These are phyloP conservation scores for Penicillium argentinense DNA, from an alignment of 495 filamentous ascomycete species.

Conservation along the genomic window DNA sequence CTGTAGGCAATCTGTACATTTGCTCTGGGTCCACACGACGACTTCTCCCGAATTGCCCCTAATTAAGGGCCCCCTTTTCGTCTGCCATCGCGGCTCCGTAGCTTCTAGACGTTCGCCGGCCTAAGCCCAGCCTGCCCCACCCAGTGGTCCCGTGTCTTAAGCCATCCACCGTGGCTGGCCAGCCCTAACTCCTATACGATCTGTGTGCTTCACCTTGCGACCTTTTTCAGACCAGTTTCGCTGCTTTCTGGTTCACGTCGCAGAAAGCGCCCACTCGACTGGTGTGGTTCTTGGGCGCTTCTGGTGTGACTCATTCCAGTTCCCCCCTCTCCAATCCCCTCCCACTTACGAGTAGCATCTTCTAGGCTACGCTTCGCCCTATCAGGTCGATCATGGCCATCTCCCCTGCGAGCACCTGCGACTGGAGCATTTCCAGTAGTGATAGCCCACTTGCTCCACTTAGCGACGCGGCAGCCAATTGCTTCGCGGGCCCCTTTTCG, in stretches of 20 bases:
- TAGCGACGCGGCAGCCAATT: slow-evolving; percentile 9
- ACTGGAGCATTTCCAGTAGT: slow-evolving; percentile 29
- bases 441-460: slow-evolving; percentile 27
- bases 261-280: too few species aligned
- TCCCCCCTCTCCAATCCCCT: too few species aligned
- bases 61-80: slow-evolving; percentile 21
- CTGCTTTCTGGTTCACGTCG: too few species aligned
- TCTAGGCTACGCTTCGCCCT: too few species aligned
- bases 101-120: slow-evolving; percentile 9
- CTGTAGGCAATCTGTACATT: too few species aligned
- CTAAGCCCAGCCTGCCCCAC: slow-evolving; percentile 17
- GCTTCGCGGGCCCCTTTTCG: slow-evolving; percentile 22
- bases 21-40: too few species aligned
- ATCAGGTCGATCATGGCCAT: slow-evolving; percentile 6
- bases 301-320: too few species aligned
- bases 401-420: slow-evolving; percentile 8
- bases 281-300: too few species aligned
- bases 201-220: slow-evolving; percentile 6
- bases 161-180: slow-evolving; percentile 14
- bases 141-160: slow-evolving; percentile 25
- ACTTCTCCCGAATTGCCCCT: slow-evolving; percentile 26
- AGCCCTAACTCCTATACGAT: slow-evolving; percentile 10
- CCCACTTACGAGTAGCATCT: too few species aligned
- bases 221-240: slow-evolving; percentile 3
- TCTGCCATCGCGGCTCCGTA: not conserved